phyloP scores from a whole-genome alignment of 768 basidiomycete genomes.

The Leucogyrophana mollusca region DNA sequence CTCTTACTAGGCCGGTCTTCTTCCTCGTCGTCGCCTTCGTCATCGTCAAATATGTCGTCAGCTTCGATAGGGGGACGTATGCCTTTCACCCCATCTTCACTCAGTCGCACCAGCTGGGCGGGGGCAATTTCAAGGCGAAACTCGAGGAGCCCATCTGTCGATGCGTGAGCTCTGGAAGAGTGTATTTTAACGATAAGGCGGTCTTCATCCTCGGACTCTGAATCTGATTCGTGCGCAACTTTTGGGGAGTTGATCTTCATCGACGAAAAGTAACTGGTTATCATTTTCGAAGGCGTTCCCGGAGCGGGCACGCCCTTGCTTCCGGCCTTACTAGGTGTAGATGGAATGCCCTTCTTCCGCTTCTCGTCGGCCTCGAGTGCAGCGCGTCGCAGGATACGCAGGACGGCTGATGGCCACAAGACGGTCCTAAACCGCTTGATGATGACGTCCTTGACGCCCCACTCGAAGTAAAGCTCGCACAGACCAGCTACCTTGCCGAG shows the following conservation, averaged over 20 bases:
- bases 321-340: slow-evolving; percentile 41
- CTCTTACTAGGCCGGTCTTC: slow-evolving; percentile 31
- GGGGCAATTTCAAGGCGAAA: slow-evolving; percentile 81
- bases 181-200: slow-evolving; percentile 44
- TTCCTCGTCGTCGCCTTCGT: slow-evolving; percentile 49
- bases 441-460: slow-evolving; percentile 83
- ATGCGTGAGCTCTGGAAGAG: slow-evolving; percentile 61
- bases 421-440: slow-evolving; percentile 82
- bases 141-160: slow-evolving; percentile 70
- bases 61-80: slow-evolving; percentile 44
- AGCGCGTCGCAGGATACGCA: slow-evolving; percentile 68
- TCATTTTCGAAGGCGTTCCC: slow-evolving; percentile 51
- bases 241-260: slow-evolving; percentile 31
- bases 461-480: slow-evolving; percentile 90
- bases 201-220: slow-evolving; percentile 9
- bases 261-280: slow-evolving; percentile 54
- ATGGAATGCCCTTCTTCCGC: slow-evolving; percentile 15
- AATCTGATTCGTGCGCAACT: slow-evolving; percentile 1
- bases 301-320: slow-evolving; percentile 20
- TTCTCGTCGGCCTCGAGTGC: slow-evolving; percentile 48
- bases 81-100: slow-evolving; percentile 67
- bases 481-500: slow-evolving; percentile 68
- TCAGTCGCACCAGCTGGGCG: slow-evolving; percentile 58
- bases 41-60: slow-evolving; percentile 48
- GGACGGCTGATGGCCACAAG: slow-evolving; percentile 74